Evolutionary conservation across 768 basidiomycete species (phyloP).

Genomic region (Tylopilus felleus): DNA sequence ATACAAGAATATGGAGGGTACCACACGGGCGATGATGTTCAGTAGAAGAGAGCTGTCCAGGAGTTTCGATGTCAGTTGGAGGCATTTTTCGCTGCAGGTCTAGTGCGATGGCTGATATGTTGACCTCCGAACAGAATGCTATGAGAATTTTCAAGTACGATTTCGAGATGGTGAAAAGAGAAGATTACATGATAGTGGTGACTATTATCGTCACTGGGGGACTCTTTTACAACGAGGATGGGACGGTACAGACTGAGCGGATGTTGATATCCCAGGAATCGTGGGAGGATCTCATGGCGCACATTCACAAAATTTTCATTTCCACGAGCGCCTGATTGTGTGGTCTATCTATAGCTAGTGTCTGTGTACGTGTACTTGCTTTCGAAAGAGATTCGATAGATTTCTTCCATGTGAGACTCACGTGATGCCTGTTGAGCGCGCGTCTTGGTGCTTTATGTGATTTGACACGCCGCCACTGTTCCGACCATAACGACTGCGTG

Average conservation of each 20-base stretch:
- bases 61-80: background rate
- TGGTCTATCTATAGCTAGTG: background rate
- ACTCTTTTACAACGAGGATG: conserved; percentile 6
- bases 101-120: background rate
- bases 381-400: too few species aligned
- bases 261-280: background rate
- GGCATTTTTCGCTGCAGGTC: background rate
- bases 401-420: conserved; percentile 13
- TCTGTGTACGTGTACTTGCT: too few species aligned
- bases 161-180: background rate
- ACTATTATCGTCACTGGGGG: too few species aligned
- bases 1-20: background rate
- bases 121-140: background rate
- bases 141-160: background rate
- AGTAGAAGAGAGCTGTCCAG: conserved; percentile 1
- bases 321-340: background rate
- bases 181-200: too few species aligned
- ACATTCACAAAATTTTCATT: conserved; percentile 4
- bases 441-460: background rate
- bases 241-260: background rate
- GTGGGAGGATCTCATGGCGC: conserved; percentile 6
- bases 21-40: conserved; percentile 7
- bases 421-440: conserved; percentile 23
- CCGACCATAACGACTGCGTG: background rate
- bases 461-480: background rate